phyloP scores from a whole-genome alignment of 306 rosid species.

The Gastrolobium bilobum region DNA sequence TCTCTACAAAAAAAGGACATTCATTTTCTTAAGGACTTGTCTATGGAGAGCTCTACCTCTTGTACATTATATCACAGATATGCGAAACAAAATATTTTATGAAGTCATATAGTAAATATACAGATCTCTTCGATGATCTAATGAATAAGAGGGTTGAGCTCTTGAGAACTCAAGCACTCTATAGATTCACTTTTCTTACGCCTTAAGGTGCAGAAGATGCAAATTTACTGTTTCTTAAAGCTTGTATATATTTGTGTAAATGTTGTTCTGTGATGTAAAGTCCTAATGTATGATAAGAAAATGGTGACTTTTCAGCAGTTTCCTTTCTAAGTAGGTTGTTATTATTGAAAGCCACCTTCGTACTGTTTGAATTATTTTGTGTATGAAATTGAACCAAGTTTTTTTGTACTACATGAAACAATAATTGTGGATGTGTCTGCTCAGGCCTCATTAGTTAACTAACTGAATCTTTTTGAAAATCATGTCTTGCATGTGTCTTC shows the following conservation, averaged over 20 bases:
- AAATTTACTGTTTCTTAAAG: slow-evolving; percentile 1
- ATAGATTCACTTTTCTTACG: slow-evolving; percentile 18
- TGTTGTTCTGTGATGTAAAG: background rate
- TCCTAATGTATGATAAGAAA: slow-evolving; percentile 3
- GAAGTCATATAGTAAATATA: background rate
- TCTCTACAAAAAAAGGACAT: background rate
- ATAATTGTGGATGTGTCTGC: background rate
- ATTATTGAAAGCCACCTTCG: slow-evolving; percentile 25
- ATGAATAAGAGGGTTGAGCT: slow-evolving; percentile 25
- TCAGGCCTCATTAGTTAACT: background rate
- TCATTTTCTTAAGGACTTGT: slow-evolving; percentile 36
- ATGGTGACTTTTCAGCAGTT: slow-evolving; percentile 17
- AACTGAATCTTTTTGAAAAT: background rate
- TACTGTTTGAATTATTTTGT: slow-evolving; percentile 1
- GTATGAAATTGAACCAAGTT: background rate
- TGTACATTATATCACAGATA: slow-evolving; percentile 9
- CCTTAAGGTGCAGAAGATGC: slow-evolving; percentile 13
- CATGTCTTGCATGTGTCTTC: no score
- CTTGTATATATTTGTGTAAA: slow-evolving; percentile 9
- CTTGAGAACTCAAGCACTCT: slow-evolving; percentile 5
- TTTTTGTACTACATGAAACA: background rate
- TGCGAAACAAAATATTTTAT: background rate
- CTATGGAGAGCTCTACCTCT: background rate
- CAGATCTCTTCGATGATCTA: slow-evolving; percentile 31
- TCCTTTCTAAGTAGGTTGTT: slow-evolving; percentile 15